Base-by-base conservation (phyloP, 768 basidiomycete species). In the Rhodotorula graminis region DNA sequence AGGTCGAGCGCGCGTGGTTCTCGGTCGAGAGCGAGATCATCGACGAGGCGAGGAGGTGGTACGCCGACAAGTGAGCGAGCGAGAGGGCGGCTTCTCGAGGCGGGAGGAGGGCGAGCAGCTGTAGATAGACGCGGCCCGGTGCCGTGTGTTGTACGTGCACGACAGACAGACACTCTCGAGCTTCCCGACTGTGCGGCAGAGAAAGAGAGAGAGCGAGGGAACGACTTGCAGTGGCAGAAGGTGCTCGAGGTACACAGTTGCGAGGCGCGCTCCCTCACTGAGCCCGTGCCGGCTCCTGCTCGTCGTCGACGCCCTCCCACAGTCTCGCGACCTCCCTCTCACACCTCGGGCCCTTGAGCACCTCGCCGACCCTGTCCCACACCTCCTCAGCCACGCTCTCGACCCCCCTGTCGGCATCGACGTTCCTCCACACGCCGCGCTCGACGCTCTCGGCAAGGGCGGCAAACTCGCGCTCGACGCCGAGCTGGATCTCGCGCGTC, bases 1-100 rank as follows among this genome's bases (percentile, higher is more conserved):
- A 86, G 74, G 84, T 91, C 58, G 83, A 86, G 80, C 82, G 76
- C 64, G 82, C 79, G 37, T 84, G 82, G 82, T 77, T 69, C 33
- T 80, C 80, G 61, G 77, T 78, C 63, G 81, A 82, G 64, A 65
- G 69, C n/a, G 68, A 64, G 27, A 61, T 82, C 42, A 65, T 83
- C 62, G 76, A 76, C 25, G 72, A 71, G 33, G 80, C 81, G 64
- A 52, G 70, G 46, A 33, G 16, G 19, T 79, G 73, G 57, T 79
- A 78, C 40, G 61, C 49, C 14, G 59, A 31, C 15, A 61, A 60
- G 52, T 57, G 53, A 56, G 49, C 8, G 23, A 8, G 25, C 50
- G 50, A 8, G 3, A 3, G 50, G 50, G 50, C 14, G 44, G 18
- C 25, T 1, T 33, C n/a, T 46, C 23, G 50, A 27, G 23, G 44